Percentiles rank a stretch among this genome's conserved stretches.
Conservation (phyloP, 768 basidiomycete species). For the Leccinum disarticulatum region DNA sequence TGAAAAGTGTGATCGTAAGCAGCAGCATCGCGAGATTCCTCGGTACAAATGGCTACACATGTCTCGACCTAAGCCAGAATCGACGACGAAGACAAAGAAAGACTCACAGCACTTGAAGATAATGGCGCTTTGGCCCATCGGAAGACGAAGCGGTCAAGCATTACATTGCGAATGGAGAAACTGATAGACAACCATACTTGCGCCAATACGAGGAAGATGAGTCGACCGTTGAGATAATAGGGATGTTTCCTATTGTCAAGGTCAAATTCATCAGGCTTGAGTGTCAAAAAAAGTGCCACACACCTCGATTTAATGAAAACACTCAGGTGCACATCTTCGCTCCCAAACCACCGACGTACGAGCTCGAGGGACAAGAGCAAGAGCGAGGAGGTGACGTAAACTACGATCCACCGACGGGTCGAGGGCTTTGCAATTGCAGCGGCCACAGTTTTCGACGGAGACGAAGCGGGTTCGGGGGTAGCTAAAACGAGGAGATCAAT, state of each 20-base stretch:
- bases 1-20: constrained; percentile 42
- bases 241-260: constrained; percentile 61
- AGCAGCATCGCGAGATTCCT: constrained; percentile 25
- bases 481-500: constrained; percentile 32
- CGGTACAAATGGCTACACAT: constrained; percentile 20
- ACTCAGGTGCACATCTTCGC: constrained; percentile 43
- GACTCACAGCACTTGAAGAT: constrained; percentile 21
- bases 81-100: neutral
- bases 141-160: constrained; percentile 60
- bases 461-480: constrained; percentile 47
- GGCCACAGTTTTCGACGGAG: constrained; percentile 50
- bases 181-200: constrained; percentile 48
- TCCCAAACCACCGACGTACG: constrained; percentile 27
- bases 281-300: constrained; percentile 11
- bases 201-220: constrained; percentile 57
- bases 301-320: constrained; percentile 71
- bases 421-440: constrained; percentile 46
- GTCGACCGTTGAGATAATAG: constrained; percentile 66
- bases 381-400: constrained; percentile 50
- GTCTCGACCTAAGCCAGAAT: neutral
- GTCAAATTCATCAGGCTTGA: neutral
- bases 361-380: constrained; percentile 45
- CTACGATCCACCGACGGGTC: constrained; percentile 43
- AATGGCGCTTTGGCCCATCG: constrained; percentile 36
- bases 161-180: constrained; percentile 56